phyloP scores from a whole-genome alignment of 2,329 filamentous ascomycete species.

The Nothopassalora personata region DNA sequence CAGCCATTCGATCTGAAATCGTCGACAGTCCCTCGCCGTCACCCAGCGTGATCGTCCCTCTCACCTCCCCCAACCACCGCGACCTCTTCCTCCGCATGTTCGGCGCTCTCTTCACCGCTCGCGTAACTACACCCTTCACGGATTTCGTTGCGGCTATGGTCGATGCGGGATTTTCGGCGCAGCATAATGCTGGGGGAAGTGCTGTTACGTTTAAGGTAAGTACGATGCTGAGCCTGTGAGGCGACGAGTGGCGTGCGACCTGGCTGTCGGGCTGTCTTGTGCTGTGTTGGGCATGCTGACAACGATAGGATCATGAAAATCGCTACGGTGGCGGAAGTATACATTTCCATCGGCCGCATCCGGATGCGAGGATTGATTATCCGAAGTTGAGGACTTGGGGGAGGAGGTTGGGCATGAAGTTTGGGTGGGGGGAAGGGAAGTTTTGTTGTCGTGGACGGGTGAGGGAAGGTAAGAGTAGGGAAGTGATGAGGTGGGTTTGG shows the following conservation, averaged over 20 bases:
- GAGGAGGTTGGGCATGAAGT: neutral
- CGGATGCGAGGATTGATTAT: neutral
- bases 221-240: too few relatives aligned
- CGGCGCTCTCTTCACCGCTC: neutral
- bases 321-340: neutral
- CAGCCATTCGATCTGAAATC: too few relatives aligned
- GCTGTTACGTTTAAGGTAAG: neutral
- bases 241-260: too few relatives aligned
- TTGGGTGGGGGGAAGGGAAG: neutral
- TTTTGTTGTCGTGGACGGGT: too few relatives aligned
- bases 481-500: too few relatives aligned
- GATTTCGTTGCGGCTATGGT: neutral
- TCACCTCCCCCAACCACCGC: neutral
- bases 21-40: neutral
- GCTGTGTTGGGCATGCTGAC: neutral
- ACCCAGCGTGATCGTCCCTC: neutral
- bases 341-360: neutral
- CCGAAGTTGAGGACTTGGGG: neutral
- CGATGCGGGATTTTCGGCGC: neutral
- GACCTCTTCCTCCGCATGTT: neutral
- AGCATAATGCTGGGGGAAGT: neutral
- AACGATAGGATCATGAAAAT: neutral
- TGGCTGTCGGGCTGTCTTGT: neutral
- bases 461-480: too few relatives aligned
- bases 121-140: neutral